A percentile compares a stretch with the other conserved stretches of the same genome.
Evolutionary conservation across 495 filamentous ascomycete genomes (phyloP).

Genomic region (Penicillium nucicola): DNA sequence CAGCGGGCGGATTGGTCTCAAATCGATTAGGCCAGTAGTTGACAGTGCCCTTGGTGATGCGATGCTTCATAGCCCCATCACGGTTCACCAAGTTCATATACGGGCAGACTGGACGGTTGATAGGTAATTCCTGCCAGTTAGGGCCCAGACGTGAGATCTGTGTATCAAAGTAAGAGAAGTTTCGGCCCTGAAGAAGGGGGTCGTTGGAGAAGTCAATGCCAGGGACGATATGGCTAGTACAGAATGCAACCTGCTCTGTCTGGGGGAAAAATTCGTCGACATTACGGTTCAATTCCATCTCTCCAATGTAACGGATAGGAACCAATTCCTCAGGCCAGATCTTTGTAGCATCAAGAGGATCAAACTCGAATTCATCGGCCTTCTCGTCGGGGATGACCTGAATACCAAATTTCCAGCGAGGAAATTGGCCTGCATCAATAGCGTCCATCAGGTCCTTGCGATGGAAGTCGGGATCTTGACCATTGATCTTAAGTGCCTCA

Average conservation of each 20-base stretch:
- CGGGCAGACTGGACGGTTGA: slow-evolving; percentile 77
- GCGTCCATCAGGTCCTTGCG: slow-evolving; percentile 78
- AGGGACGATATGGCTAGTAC: slow-evolving; percentile 79
- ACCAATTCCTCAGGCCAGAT: slow-evolving; percentile 84
- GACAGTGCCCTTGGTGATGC: slow-evolving; percentile 64
- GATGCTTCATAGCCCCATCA: slow-evolving; percentile 38
- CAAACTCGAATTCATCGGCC: slow-evolving; percentile 82
- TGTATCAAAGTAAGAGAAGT: slow-evolving; percentile 87
- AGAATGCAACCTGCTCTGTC: slow-evolving; percentile 79
- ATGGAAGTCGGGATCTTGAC: slow-evolving; percentile 86
- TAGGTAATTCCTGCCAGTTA: slow-evolving; percentile 85
- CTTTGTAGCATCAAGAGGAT: slow-evolving; percentile 90
- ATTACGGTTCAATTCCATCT: slow-evolving; percentile 79
- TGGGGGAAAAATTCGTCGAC: slow-evolving; percentile 85
- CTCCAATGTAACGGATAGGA: slow-evolving; percentile 75
- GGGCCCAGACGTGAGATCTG: slow-evolving; percentile 77
- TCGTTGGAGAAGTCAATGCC: slow-evolving; percentile 88
- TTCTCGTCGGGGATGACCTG: slow-evolving; percentile 70
- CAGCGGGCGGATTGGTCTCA: slow-evolving; percentile 59
- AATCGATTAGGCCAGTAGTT: slow-evolving; percentile 92
- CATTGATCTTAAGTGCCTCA: slow-evolving; percentile 77
- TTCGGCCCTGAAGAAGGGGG: slow-evolving; percentile 76
- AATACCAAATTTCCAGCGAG: slow-evolving; percentile 80
- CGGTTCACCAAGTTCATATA: slow-evolving; percentile 49
- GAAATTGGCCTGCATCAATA: slow-evolving; percentile 67